Base-by-base conservation (phyloP, 805 yeast genomes). In the Hanseniaspora pseudoguilliermondii region DNA sequence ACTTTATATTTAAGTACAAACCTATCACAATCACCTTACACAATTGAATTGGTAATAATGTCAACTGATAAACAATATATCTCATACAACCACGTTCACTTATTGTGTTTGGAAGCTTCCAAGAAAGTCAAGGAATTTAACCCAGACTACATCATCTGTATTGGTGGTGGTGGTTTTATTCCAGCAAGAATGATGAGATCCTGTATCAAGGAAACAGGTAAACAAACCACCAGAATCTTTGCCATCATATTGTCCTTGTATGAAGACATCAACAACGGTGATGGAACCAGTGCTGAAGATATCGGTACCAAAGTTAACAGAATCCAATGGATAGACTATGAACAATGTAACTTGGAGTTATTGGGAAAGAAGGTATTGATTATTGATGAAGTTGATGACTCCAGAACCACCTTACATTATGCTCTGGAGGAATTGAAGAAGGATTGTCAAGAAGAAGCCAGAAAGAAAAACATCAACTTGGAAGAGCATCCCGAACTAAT, bases 151-250 rank as follows among this genome's bases (percentile, higher is more conserved):
- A 86, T 90, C 71, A 86, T 91, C 60, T 97, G 97, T 62, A 88
- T 91, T 65, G 98, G 95, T 65, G 96, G 96, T 63, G 96, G 98
- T 67, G 98, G 97, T 1, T 87, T 91, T 70, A 93, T 91, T 57
- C 98, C 97, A 29, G 97, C 98, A 9, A 81, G 98, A 69, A 93
- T 93, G 71, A 77, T 91, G 68, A 81, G 98, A 69, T 83, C 97
- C 1, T 93, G 91, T 71, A 75, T 91, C 62, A 91, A 90, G 70
- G 85, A 83, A 61, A 86, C 85, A 34, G 95, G 95, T 58, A 74
- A 83, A 58, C 91, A 95, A 63, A 91, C 90, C 64, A 83, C 89
- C 59, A 83, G 95, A 64, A 88, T 91, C 65, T 91, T 90, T 81
- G 97, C 98, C 49, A 87, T 91, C 62, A 95, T 93, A 36, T 76